A percentile compares a stretch with the other conserved stretches of the same genome.
These are phyloP conservation scores for Apium graveolens DNA, from an alignment of 129 eudicot species.

Conservation along the genomic window DNA sequence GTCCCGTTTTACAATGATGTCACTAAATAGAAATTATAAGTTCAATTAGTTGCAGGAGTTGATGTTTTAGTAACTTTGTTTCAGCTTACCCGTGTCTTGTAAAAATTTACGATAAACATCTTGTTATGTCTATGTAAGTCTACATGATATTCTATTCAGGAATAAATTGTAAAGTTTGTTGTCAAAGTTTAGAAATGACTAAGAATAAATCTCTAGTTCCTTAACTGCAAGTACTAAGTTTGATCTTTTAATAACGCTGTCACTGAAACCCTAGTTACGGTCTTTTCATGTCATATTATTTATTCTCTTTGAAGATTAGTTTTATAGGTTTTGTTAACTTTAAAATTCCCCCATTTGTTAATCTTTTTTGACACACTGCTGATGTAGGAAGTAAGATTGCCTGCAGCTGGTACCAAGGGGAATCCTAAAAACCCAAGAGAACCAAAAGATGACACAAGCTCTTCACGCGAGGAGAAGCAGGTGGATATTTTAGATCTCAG, in stretches of 20 bases:
- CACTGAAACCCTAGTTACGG: not conserved
- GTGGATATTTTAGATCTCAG: conserved; percentile 19
- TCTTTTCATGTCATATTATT: not conserved
- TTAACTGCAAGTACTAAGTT: not conserved
- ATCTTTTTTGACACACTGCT: conserved; percentile 19
- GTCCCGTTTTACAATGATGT: not conserved
- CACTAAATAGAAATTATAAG: not conserved
- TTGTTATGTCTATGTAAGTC: not conserved
- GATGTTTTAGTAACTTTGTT: not conserved
- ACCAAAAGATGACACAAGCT: conserved; percentile 72
- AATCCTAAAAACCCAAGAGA: conserved; percentile 75
- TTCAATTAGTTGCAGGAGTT: not conserved
- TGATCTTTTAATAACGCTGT: not conserved
- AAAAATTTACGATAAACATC: not conserved
- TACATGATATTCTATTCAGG: not conserved
- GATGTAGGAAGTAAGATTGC: conserved; percentile 96
- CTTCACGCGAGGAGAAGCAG: conserved; percentile 92
- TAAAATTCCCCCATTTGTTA: conserved; percentile 11
- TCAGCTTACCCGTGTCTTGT: not conserved
- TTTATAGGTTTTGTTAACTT: not conserved
- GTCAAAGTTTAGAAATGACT: not conserved
- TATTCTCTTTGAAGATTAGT: not conserved
- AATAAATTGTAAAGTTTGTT: not conserved
- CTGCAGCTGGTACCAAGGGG: conserved; percentile 97
- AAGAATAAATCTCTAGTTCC: not conserved